Evolutionary conservation across 2,329 filamentous ascomycete species (phyloP), one percentile per base, ranked within the genome.

Genomic region (Xylaria arbuscula): DNA sequence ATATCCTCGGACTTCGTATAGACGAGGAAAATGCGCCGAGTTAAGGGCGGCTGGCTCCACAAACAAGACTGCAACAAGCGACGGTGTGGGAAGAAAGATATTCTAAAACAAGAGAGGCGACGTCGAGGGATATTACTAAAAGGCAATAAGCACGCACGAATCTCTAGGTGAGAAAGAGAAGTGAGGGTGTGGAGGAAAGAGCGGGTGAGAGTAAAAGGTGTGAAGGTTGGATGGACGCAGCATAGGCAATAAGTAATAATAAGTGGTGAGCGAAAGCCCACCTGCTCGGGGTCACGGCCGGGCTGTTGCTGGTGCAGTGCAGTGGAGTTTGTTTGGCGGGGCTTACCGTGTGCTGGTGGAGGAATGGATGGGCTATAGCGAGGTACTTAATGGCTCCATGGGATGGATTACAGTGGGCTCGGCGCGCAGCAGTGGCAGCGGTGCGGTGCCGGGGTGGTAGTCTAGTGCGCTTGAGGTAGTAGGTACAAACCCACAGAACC

Each of bases 181-280:
- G 3, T n/a, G 50, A 63, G 8, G 47, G 58, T 57, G 68, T 56
- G 61, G 61, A 50, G 63, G 61, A 40, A 50, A 60, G 42, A 62
- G 64, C 28, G 45, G 51, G 55, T 47, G 54, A 66, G 57, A 67
- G 58, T 34, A 56, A 38, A 66, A 66, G 67, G 60, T 42, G 28
- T 60, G 48, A 45, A 63, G 59, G 61, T 58, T 58, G 63, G 69
- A 67, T 61, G 69, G 64, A 50, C 11, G 63, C 53, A 45, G 64
- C 24, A 45, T 53, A 50, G 50, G 60, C 47, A 63, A 75, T 72
- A 71, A 70, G 48, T 62, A 64, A 56, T 54, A 66, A 54, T 56
- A 42, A 62, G 58, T 66, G 54, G n/a, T 54, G 36, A 64, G 54
- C 34, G 48, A 22, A 54, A 48, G 54, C 53, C 57, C 36, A 36